Conservation (phyloP, 1,139 yeast species). For the Hansenula sp. region DNA sequence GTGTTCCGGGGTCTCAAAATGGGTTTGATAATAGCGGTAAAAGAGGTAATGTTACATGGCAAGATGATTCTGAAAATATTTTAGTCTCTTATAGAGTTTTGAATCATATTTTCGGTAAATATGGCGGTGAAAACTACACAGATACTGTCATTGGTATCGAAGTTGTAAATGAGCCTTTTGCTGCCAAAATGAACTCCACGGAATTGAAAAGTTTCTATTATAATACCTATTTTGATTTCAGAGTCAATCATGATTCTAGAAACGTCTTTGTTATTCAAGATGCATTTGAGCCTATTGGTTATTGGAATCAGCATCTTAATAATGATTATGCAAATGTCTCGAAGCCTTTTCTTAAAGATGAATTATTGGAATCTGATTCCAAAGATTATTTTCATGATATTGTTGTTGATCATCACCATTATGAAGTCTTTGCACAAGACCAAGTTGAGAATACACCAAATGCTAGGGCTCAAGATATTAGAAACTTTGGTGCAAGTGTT, state of each 20-base stretch:
- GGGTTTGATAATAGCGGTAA: conserved; percentile 70
- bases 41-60: conserved; percentile 52
- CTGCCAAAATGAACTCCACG: conserved; percentile 36
- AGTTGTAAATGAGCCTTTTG: conserved; percentile 64
- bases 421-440: conserved; percentile 49
- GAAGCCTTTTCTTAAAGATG: conserved; percentile 15
- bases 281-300: conserved; percentile 48
- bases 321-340: conserved; percentile 26
- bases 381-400: conserved; percentile 33
- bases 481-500: conserved; percentile 35
- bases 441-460: conserved; percentile 33
- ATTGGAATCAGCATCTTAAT: conserved; percentile 46
- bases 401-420: conserved; percentile 62
- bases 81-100: conserved; percentile 42
- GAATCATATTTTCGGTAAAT: conserved; percentile 38
- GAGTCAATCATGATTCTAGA: conserved; percentile 32
- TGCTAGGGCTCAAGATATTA: conserved; percentile 28
- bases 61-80: conserved; percentile 36
- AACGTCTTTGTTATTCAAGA: conserved; percentile 56
- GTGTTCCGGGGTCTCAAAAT: conserved; percentile 66
- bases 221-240: conserved; percentile 36
- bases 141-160: conserved; percentile 59
- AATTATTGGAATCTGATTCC: conserved; percentile 1
- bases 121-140: conserved; percentile 38
- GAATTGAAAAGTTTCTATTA: conserved; percentile 39